Evolutionary conservation across 2,329 filamentous ascomycete genomes (phyloP).

Genomic region (Ceratocystis albifundus): DNA sequence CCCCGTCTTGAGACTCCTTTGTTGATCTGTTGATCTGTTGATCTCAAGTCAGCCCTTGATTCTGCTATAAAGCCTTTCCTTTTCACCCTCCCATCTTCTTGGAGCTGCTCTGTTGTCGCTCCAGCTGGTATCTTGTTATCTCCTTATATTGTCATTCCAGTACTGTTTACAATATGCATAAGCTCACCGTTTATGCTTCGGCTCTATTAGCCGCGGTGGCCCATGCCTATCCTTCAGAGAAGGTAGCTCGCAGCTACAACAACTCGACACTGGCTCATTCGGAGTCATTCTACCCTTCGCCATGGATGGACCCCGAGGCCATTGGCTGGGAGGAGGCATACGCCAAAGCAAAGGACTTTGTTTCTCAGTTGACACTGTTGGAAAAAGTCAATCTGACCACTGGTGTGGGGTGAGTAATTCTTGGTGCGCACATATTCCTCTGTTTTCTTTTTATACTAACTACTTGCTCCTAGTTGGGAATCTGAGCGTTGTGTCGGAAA

Average conservation of each 20-base stretch:
- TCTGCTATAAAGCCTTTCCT: not conserved
- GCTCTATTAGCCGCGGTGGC: constrained; percentile 20
- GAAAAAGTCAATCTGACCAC: constrained; percentile 96
- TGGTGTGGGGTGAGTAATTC: constrained; percentile 59
- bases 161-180: constrained; percentile 16
- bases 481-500: constrained; percentile 69
- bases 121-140: not conserved
- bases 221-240: constrained; percentile 13
- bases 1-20: not conserved
- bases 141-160: not conserved
- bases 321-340: constrained; percentile 67
- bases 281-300: constrained; percentile 66
- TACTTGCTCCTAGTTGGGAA: constrained; percentile 30
- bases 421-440: not conserved
- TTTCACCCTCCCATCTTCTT: not conserved
- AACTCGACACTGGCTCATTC: constrained; percentile 32
- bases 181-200: constrained; percentile 21
- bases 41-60: too few relatives aligned
- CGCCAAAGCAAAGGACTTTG: constrained; percentile 61
- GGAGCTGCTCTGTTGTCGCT: not conserved
- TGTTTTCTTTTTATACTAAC: not conserved
- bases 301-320: constrained; percentile 68
- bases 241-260: not conserved
- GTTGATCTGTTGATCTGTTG: not conserved
- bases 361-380: constrained; percentile 66